phyloP scores from a whole-genome alignment of 2,329 filamentous ascomycete genomes.

The Fusarium mundagurra region DNA sequence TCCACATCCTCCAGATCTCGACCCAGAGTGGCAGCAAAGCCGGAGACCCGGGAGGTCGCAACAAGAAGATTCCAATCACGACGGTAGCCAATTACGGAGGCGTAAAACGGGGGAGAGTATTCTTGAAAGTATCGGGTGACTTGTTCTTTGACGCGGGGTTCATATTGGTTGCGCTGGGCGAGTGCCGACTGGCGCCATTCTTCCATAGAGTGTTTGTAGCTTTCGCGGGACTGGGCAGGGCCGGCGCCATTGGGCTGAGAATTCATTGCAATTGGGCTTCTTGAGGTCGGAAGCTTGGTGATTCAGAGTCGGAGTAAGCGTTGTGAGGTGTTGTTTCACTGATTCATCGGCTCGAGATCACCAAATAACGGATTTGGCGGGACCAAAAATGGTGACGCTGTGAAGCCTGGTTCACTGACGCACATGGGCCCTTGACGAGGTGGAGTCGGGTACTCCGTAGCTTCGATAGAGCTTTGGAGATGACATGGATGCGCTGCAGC shows the following conservation, averaged over 20 bases:
- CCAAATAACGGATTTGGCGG: slow-evolving; percentile 34
- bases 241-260: slow-evolving; percentile 25
- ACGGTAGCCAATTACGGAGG: slow-evolving; percentile 44
- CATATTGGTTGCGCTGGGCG: slow-evolving; percentile 44
- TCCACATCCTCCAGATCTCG: slow-evolving; percentile 50
- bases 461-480: slow-evolving; percentile 12
- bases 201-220: slow-evolving; percentile 44
- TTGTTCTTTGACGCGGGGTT: slow-evolving; percentile 46
- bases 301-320: background rate
- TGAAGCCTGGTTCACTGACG: slow-evolving; percentile 24
- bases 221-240: slow-evolving; percentile 32
- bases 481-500: slow-evolving; percentile 24
- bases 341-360: background rate
- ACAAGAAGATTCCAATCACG: slow-evolving; percentile 43
- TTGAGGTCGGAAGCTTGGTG: background rate
- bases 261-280: slow-evolving; percentile 25
- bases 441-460: background rate
- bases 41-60: slow-evolving; percentile 42
- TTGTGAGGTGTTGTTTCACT: background rate
- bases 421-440: slow-evolving; percentile 7
- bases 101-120: slow-evolving; percentile 47
- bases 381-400: slow-evolving; percentile 39
- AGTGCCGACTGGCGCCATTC: slow-evolving; percentile 46
- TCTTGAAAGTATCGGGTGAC: slow-evolving; percentile 46
- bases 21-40: slow-evolving; percentile 43